These are phyloP conservation scores for Cladosporium sphaerospermum DNA, from an alignment of 2,329 filamentous ascomycete species.

Conservation along the genomic window DNA sequence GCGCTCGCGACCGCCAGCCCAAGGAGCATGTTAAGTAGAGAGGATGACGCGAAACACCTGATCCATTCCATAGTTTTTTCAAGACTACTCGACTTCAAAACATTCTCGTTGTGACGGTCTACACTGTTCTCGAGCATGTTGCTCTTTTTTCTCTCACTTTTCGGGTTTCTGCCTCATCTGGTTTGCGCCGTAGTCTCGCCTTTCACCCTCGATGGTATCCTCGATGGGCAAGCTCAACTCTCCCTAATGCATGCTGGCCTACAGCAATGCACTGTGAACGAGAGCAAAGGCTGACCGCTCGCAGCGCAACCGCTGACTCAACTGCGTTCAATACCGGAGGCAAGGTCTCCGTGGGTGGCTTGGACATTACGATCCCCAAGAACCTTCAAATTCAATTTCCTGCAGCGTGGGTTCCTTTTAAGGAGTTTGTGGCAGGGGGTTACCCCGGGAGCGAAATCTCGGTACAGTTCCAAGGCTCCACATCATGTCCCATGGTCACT, in stretches of 20 bases:
- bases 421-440: constrained; percentile 23
- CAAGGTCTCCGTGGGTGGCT: constrained; percentile 40
- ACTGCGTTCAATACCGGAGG: constrained; percentile 41
- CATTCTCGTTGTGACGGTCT: too few relatives aligned
- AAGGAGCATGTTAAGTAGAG: too few relatives aligned
- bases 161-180: not conserved
- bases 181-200: constrained; percentile 4
- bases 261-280: too few relatives aligned
- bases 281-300: not conserved
- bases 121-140: not conserved
- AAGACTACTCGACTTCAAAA: too few relatives aligned
- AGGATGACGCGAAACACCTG: too few relatives aligned
- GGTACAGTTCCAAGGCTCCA: constrained; percentile 12
- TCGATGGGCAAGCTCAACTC: constrained; percentile 22
- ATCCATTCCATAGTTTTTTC: too few relatives aligned
- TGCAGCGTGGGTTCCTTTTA: constrained; percentile 40
- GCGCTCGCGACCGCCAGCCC: too few relatives aligned
- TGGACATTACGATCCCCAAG: constrained; percentile 42
- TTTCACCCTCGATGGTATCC: constrained; percentile 25
- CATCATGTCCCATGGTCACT: not conserved
- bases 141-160: not conserved
- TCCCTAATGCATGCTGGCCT: not conserved
- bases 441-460: constrained; percentile 22
- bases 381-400: constrained; percentile 48
- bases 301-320: constrained; percentile 16